Base-by-base conservation (phyloP, 495 filamentous ascomycete species). In the Trichocladium antarcticum region DNA sequence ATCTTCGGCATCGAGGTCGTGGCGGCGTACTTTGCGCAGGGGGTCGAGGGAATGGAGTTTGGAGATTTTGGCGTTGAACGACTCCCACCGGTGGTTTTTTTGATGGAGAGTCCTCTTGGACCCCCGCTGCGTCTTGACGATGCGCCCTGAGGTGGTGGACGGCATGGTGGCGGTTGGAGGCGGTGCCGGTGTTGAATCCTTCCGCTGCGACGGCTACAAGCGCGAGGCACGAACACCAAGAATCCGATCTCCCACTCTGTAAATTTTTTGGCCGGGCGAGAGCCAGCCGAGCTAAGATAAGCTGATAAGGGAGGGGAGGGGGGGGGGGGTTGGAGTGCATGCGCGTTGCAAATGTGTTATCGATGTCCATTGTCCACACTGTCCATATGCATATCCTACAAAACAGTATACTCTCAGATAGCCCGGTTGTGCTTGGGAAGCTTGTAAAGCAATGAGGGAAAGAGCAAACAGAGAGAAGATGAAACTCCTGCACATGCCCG, bases 11-110 rank as follows among this genome's bases (percentile, higher is more conserved):
- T 88, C 84, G 64, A 87, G 80, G 58, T 87, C 87, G 60, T 85
- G 76, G 47, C 81, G 81, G 63, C 89, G 87, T 54, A 87, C 83
- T 68, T 80, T 79, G 55, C 89, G 85, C 54, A 96, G 78, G 17
- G 92, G 90, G 59, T 97, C 89, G 70, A 99, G 74, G 31, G 74
- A 75, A 59, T 72, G 89, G 63, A 97, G 74, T 65, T 92, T 95
- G 54, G 88, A 79, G 61, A 99, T 87, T 62, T 95, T 94, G 64
- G 82, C 73, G 31, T 85, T 88, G 68, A 99, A 99, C 41, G 81
- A 80, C 70, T 99, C 85, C 76, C 87, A 97, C 64, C 84, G 76
- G 63, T 95, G 85, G 27, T 82, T 80, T 56, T 85, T 89, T 53
- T 80, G 80, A 27, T 88, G 84, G 53, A 73, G 70, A 8, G 88